Evolutionary conservation across 805 yeast genomes (phyloP).

Genomic region (Wickerhamomyces bovis): DNA sequence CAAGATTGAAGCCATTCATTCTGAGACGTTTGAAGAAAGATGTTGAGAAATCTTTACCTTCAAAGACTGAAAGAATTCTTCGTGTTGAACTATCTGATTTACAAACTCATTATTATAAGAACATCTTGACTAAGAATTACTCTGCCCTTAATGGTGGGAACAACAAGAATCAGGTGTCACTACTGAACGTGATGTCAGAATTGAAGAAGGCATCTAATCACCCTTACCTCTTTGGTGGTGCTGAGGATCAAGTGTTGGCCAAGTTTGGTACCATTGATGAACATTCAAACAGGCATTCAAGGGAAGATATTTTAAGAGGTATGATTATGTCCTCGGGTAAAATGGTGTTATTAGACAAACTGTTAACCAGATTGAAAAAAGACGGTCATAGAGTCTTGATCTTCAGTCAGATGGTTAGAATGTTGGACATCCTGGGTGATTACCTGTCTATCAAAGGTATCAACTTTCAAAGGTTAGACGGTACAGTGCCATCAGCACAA

Average conservation of each 20-base stretch:
- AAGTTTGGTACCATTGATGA: conserved; percentile 49
- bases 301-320: conserved; percentile 83
- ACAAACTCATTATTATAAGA: conserved; percentile 92
- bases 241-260: conserved; percentile 74
- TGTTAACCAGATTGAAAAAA: conserved; percentile 72
- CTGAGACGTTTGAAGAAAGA: conserved; percentile 92
- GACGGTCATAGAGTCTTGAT: conserved; percentile 96
- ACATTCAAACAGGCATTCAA: conserved; percentile 33
- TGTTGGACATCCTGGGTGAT: conserved; percentile 92
- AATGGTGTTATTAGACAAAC: conserved; percentile 91
- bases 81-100: conserved; percentile 92
- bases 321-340: conserved; percentile 97
- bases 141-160: conserved; percentile 84
- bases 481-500: conserved; percentile 91
- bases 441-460: conserved; percentile 82
- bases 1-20: conserved; percentile 84
- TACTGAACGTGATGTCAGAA: conserved; percentile 90
- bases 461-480: conserved; percentile 89
- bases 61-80: conserved; percentile 90
- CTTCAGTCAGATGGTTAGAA: conserved; percentile 95
- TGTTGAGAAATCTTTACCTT: conserved; percentile 94
- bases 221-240: conserved; percentile 91
- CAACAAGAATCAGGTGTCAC: conserved; percentile 70
- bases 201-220: conserved; percentile 96
- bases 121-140: conserved; percentile 88